A percentile compares a stretch with the other conserved stretches of the same genome.
Evolutionary conservation across 2,329 filamentous ascomycete species (phyloP).

Genomic region (Pestalotiopsis sp.): DNA sequence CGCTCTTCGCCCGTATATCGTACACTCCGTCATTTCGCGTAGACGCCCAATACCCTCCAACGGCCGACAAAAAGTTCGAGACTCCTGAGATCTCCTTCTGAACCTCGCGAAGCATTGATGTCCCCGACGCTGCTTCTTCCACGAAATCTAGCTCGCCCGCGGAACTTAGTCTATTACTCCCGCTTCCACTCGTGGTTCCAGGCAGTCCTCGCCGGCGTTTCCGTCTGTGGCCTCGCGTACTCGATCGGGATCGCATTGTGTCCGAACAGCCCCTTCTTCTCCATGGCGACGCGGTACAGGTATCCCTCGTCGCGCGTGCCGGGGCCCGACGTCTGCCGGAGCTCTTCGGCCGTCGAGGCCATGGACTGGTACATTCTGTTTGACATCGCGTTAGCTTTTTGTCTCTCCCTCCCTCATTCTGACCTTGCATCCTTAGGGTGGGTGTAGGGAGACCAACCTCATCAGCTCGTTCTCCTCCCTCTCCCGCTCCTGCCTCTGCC

Average conservation of each 20-base stretch:
- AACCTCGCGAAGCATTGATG: not conserved
- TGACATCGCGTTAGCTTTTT: not conserved
- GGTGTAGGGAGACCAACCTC: constrained; percentile 39
- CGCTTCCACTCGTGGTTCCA: constrained; percentile 95
- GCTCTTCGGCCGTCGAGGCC: constrained; percentile 81
- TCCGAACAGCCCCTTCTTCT: constrained; percentile 83
- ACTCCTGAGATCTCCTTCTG: not conserved
- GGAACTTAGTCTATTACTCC: constrained; percentile 13
- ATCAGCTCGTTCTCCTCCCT: constrained; percentile 71
- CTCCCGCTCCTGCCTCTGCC: constrained; percentile 69
- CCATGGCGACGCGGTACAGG: constrained; percentile 85
- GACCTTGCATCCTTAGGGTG: not conserved
- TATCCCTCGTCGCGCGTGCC: constrained; percentile 65
- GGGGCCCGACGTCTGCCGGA: constrained; percentile 64
- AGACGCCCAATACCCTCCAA: not conserved
- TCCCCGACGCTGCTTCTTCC: not conserved
- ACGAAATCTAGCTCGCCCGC: not conserved
- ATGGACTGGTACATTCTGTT: constrained; percentile 74
- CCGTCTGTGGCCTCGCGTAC: constrained; percentile 83
- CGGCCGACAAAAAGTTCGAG: not conserved
- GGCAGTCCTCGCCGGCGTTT: constrained; percentile 75
- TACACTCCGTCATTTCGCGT: not conserved
- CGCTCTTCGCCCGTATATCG: not conserved
- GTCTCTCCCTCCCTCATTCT: not conserved
- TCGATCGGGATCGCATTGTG: constrained; percentile 82